These are phyloP conservation scores for Trichoderma gracile DNA, from an alignment of 2,329 filamentous ascomycete genomes.

Conservation along the genomic window DNA sequence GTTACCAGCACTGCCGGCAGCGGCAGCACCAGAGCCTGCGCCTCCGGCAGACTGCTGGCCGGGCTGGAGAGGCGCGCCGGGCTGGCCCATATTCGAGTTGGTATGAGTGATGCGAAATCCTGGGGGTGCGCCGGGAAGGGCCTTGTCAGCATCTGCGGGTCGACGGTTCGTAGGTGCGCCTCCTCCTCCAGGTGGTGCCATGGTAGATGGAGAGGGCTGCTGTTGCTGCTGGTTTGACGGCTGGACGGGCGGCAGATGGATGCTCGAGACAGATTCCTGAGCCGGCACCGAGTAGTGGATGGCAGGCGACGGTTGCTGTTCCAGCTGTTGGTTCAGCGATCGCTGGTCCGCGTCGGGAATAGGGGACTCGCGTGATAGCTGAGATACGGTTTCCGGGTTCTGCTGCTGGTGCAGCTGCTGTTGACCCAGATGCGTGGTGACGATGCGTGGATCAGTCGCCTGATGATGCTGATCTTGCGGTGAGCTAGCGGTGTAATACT, in stretches of 20 bases:
- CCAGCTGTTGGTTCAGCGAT: constrained; percentile 45
- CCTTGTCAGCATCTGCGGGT: constrained; percentile 52
- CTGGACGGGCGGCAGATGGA: constrained; percentile 36
- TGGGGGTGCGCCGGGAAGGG: constrained; percentile 51
- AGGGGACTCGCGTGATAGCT: constrained; percentile 63
- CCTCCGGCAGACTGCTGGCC: constrained; percentile 9
- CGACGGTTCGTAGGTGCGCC: constrained; percentile 48
- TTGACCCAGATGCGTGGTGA: constrained; percentile 40
- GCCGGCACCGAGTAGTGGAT: constrained; percentile 41
- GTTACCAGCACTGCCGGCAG: constrained; percentile 45
- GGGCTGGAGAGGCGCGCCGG: constrained; percentile 33
- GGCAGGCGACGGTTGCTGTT: constrained; percentile 45
- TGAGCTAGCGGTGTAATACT: constrained; percentile 28
- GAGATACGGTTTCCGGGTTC: constrained; percentile 62
- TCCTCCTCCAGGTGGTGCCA: constrained; percentile 49
- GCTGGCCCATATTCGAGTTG: constrained; percentile 47
- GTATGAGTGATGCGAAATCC: constrained; percentile 56
- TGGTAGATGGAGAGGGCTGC: constrained; percentile 38
- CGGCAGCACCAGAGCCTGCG: constrained; percentile 22
- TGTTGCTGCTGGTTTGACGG: constrained; percentile 31
- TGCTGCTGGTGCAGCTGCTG: constrained; percentile 36
- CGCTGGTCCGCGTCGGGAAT: constrained; percentile 51
- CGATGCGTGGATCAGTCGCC: constrained; percentile 39
- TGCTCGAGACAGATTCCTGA: constrained; percentile 40
- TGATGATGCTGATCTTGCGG: constrained; percentile 39